Conservation (phyloP, 441 rosid genomes). For the Erodium texanum region DNA sequence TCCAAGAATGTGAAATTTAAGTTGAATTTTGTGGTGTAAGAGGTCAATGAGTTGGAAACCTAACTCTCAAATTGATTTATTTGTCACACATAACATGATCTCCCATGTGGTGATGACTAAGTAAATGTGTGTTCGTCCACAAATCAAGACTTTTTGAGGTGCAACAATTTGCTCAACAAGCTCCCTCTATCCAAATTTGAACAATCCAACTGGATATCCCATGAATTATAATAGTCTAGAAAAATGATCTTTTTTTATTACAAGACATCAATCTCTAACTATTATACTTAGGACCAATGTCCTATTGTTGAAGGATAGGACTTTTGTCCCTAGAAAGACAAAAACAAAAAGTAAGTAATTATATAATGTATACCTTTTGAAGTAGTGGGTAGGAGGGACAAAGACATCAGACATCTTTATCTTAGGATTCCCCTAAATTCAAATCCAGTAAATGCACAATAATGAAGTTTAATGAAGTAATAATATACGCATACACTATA, state of each 20-base stretch:
- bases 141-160: no score
- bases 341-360: not conserved
- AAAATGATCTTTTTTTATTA: not conserved
- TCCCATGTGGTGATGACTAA: not conserved
- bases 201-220: no score
- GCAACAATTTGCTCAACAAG: no score
- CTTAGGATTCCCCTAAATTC: not conserved
- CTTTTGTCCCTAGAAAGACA: not conserved
- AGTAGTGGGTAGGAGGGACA: not conserved
- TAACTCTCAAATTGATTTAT: not conserved
- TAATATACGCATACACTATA: not conserved
- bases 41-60: not conserved
- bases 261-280: not conserved
- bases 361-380: not conserved
- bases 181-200: no score
- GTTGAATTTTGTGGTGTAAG: not conserved
- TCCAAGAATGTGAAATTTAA: no score
- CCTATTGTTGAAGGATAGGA: not conserved
- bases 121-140: not conserved
- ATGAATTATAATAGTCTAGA: no score
- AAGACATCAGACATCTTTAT: not conserved
- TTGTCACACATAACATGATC: constrained; percentile 3
- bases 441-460: not conserved
- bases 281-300: not conserved
- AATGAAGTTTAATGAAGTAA: not conserved